Base-by-base conservation (phyloP, 192 early-diverging fungal species). In the Entomortierella chlamydospora region DNA sequence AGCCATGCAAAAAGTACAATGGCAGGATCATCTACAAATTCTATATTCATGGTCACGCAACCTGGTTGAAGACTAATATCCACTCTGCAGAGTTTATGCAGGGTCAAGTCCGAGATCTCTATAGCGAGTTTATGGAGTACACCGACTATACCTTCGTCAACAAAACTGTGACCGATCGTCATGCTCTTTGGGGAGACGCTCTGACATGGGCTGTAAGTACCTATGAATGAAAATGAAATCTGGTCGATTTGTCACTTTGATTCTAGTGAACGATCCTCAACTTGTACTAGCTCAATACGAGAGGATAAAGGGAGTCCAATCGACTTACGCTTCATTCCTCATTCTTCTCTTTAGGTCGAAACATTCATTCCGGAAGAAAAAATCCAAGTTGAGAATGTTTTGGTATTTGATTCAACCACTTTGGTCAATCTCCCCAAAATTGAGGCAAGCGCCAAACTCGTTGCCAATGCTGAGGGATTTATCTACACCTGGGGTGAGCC, bases 121-220 rank as follows among this genome's bases (percentile, higher is more conserved):
- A 82, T 29, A 80, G 81, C 11, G 88, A 89, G 60, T 77, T 77
- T 8, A 87, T 87, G 68, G 88, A 89, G 67, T 89, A 67, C 73
- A 73, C 82, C 34, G 88, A 89, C 55, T 31, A 64, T 45, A 34
- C 31, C 51, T 73, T 59, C 47, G 60, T 57, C 53, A 72, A 66
- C 26, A 18, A 34, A 54, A 72, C 68, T 30, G 60, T 57, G 26
- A 52, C 54, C 26, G 42, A 71, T 42, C 57, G 45, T 22, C 64
- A 72, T 47, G 52, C 70, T 20, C 22, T 72, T 57, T 84, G 55
- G 65, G 60, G 43, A 33, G 56, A 79, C 29, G 76, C 76, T 9
- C 55, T 79, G 18, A 42, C 57, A 11, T 79, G 76, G 76, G 76
- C 76, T 47, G 83, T 84, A 72, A 65, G 72, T 78, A 47, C 15